Percentiles rank a stretch among this genome's conserved stretches.
Conservation (phyloP, 768 basidiomycete species). For the Auricularia cornea region DNA sequence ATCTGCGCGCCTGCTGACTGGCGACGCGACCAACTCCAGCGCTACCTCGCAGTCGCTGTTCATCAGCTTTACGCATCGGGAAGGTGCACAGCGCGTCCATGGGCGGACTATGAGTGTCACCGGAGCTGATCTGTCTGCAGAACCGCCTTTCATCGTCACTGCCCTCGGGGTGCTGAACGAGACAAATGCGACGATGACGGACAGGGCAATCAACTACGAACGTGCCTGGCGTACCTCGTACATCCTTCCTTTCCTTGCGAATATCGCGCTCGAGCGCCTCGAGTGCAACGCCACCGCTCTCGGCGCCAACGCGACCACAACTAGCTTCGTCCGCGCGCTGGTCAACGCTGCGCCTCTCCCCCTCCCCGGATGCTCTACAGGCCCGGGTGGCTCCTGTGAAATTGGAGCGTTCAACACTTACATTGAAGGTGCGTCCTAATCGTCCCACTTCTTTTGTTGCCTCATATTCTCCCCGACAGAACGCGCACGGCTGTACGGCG, state of each 20-base stretch:
- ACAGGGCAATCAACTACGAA: slow-evolving; percentile 9
- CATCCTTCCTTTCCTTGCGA: slow-evolving; percentile 34
- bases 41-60: slow-evolving; percentile 32
- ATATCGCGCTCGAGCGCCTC: slow-evolving; percentile 35
- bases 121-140: no score
- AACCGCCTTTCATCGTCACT: slow-evolving; percentile 29
- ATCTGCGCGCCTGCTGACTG: slow-evolving; percentile 28
- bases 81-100: slow-evolving; percentile 16
- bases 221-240: slow-evolving; percentile 33
- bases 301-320: slow-evolving; percentile 6
- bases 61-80: slow-evolving; percentile 31
- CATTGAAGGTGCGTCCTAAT: slow-evolving; percentile 13
- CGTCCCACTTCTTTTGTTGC: neutral
- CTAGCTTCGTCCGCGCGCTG: slow-evolving; percentile 32
- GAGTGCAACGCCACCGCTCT: slow-evolving; percentile 20
- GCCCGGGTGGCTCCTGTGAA: slow-evolving; percentile 33
- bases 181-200: slow-evolving; percentile 11
- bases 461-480: neutral
- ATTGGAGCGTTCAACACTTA: slow-evolving; percentile 26
- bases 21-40: slow-evolving; percentile 23
- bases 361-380: slow-evolving; percentile 31
- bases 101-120: no score
- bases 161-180: slow-evolving; percentile 38
- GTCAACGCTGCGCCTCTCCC: slow-evolving; percentile 34
- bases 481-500: slow-evolving; percentile 24